Base-by-base conservation (phyloP, 305 asterid species). In the Ajuga reptans region DNA sequence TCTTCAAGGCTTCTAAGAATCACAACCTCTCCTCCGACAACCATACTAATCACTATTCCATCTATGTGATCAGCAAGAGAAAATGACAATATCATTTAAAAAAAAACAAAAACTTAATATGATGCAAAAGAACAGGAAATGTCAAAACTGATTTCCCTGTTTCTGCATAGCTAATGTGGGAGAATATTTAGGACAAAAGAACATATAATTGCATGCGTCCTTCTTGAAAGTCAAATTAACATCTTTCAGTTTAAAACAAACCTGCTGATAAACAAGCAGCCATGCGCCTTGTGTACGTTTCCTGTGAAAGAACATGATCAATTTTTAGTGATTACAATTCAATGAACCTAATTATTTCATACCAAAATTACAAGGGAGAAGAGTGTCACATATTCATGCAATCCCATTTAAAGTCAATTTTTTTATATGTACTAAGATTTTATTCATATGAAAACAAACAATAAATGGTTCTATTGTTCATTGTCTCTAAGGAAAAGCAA, bases 1-100 rank as follows among this genome's bases (percentile, higher is more conserved):
- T 89, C 96, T 83, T 94, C 97, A 73, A 94, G 86, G 85, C 69
- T 83, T 86, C 82, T 94, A 75, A 94, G 95, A 72, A 80, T 71
- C 60, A 82, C 87, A 27, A 89, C 96, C 81, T 94, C 99, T 62
- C 97, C 96, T 71, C 96, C 95, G 18, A 87, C 99, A 71, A 94
- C 99, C 96, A 91, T 84, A 84, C 83, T 93, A 75, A 91, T 85
- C 81, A 86, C 91, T 64, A 85, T 82, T 63, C 97, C 99, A 82
- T 91, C 99, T 93, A 80, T 77, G 80, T 10, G 60, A 47, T 49
- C 61, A 69, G 43, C 45, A 58, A 74, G 67, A 64, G 2, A 54
- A 64, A 62, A 52, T 21, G 61, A 31, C 17, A 62, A 41, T 17
- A 64, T 36, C 64, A 56, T 39, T 63, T 50, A 33, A 42, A 45